Percentiles rank a stretch among this genome's conserved stretches.
Evolutionary conservation across 345 rosid species (phyloP).

Genomic region (Eucalyptus globulus): DNA sequence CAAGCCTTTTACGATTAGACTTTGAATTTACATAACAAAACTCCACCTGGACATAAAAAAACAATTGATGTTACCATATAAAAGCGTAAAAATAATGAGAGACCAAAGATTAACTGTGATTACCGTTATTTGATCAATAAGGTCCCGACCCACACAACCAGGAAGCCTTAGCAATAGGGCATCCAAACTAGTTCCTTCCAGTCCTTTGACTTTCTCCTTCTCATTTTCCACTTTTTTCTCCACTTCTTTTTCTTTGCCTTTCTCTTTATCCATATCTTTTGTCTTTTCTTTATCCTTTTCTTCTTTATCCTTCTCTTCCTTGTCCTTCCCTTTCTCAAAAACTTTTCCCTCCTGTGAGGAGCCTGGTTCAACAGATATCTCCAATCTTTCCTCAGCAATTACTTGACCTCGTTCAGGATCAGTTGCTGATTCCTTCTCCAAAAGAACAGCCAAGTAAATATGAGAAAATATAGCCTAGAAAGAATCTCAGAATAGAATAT

Average conservation of each 20-base stretch:
- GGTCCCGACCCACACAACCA: conserved; percentile 94
- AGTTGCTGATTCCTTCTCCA: conserved; percentile 46
- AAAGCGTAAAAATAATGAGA: neutral
- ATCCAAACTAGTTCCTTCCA: conserved; percentile 90
- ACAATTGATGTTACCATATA: neutral
- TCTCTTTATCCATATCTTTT: conserved; percentile 39
- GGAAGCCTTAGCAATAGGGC: conserved; percentile 91
- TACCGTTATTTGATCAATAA: conserved; percentile 95
- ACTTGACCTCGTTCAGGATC: conserved; percentile 56
- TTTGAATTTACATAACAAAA: conserved; percentile 95
- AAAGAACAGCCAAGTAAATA: neutral
- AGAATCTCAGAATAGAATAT: neutral
- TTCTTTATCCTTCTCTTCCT: conserved; percentile 66
- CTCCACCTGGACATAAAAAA: conserved; percentile 58
- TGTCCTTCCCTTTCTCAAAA: conserved; percentile 63
- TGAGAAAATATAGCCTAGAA: neutral
- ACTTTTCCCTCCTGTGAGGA: conserved; percentile 41
- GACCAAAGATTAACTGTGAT: neutral
- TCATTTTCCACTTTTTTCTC: conserved; percentile 76
- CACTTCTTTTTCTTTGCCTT: conserved; percentile 72
- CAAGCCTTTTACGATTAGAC: conserved; percentile 91
- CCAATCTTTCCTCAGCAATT: conserved; percentile 40
- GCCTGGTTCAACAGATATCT: conserved; percentile 46
- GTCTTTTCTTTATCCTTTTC: conserved; percentile 24
- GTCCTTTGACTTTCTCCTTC: conserved; percentile 80